Conservation (phyloP, 169 alveolate species). For the Plasmodium sp. region DNA sequence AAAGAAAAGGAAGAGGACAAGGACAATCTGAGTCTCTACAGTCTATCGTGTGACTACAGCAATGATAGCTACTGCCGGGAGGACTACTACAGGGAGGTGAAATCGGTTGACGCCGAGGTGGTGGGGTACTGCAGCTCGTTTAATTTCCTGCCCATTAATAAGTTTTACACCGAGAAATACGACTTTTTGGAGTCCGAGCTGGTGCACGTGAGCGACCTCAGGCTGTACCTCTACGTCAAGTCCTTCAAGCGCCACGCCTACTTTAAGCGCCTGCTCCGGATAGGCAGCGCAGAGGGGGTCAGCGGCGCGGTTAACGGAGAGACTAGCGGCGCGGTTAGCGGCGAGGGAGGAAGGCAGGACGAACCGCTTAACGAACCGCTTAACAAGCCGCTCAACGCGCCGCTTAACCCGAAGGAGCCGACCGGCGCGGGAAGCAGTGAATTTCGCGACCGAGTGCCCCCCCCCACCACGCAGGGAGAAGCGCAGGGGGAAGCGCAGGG, state of each 20-base stretch:
- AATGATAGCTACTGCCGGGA: constrained; percentile 14
- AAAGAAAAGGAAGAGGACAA: constrained; percentile 74
- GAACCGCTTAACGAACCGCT: background rate
- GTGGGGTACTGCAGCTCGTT: constrained; percentile 66
- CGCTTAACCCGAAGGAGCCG: background rate
- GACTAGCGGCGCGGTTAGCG: background rate
- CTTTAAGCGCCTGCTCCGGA: constrained; percentile 24
- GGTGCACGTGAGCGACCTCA: constrained; percentile 47
- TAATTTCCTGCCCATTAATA: constrained; percentile 60
- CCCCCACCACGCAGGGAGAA: background rate
- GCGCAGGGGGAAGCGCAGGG: no score
- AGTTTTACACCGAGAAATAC: constrained; percentile 69
- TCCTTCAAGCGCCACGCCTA: constrained; percentile 58
- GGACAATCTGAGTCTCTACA: constrained; percentile 30
- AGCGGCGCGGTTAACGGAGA: background rate
- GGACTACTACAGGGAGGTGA: constrained; percentile 61
- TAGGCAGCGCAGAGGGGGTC: background rate
- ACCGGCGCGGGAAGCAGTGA: background rate
- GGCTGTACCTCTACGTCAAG: constrained; percentile 37
- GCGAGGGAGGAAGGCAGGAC: background rate
- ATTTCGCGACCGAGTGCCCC: no score
- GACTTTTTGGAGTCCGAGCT: constrained; percentile 63
- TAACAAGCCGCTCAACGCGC: background rate
- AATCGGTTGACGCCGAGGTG: constrained; percentile 12
- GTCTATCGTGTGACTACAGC: background rate